Evolutionary conservation across 2,329 filamentous ascomycete genomes (phyloP).

Genomic region (Mollisiaceae sp.): DNA sequence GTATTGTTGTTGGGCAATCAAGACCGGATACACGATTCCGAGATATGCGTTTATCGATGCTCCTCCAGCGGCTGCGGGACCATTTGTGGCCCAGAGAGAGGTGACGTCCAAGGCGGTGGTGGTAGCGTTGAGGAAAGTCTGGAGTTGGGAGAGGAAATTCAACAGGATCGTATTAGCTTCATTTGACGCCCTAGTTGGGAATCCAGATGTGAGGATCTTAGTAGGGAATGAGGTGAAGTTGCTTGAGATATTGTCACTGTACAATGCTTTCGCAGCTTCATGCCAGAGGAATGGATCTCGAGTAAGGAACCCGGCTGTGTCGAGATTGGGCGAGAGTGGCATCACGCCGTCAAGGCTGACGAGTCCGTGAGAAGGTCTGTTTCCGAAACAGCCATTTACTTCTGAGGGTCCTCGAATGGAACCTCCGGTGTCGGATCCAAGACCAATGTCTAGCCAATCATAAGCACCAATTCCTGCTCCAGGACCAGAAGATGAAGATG

Average conservation of each 20-base stretch:
- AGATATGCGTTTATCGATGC: slow-evolving; percentile 45
- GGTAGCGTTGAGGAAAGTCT: slow-evolving; percentile 48
- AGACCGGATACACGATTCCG: slow-evolving; percentile 50
- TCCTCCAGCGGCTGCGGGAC: slow-evolving; percentile 40
- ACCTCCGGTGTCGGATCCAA: slow-evolving; percentile 57
- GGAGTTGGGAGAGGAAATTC: slow-evolving; percentile 50
- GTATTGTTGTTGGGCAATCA: slow-evolving; percentile 54
- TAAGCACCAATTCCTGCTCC: slow-evolving; percentile 52
- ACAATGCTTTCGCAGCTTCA: slow-evolving; percentile 50
- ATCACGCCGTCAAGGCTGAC: slow-evolving; percentile 54
- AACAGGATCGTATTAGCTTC: slow-evolving; percentile 47
- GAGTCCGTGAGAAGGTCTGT: slow-evolving; percentile 53
- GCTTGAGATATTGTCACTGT: slow-evolving; percentile 52
- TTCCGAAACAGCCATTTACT: slow-evolving; percentile 56
- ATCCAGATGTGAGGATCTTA: slow-evolving; percentile 49
- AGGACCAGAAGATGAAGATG: slow-evolving; percentile 52
- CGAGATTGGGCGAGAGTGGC: slow-evolving; percentile 52
- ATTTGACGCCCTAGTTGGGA: slow-evolving; percentile 46
- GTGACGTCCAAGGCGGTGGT: slow-evolving; percentile 35
- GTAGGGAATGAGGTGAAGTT: slow-evolving; percentile 47
- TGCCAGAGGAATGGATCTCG: slow-evolving; percentile 51
- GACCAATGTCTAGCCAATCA: slow-evolving; percentile 54
- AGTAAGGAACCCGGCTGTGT: slow-evolving; percentile 53
- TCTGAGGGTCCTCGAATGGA: slow-evolving; percentile 54
- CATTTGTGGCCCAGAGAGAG: slow-evolving; percentile 29